Conservation (phyloP, 2,329 filamentous ascomycete species). For the Fusarium clavum region DNA sequence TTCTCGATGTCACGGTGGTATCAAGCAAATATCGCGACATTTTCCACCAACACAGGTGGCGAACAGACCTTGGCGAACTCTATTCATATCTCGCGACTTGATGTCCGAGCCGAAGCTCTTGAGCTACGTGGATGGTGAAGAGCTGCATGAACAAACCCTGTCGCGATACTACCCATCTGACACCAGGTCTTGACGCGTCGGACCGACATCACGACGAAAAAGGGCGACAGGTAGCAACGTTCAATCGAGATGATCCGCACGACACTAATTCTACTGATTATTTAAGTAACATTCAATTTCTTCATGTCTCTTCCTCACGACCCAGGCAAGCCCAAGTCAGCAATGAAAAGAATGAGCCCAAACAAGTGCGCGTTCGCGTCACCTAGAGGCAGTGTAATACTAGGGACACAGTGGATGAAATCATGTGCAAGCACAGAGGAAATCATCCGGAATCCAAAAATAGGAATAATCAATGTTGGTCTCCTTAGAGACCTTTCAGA, state of each 20-base stretch:
- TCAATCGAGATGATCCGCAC: neutral
- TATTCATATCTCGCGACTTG: neutral
- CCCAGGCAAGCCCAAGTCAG: constrained; percentile 13
- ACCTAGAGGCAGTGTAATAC: constrained; percentile 36
- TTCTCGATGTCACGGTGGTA: neutral
- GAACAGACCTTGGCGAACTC: neutral
- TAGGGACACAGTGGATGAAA: constrained; percentile 27
- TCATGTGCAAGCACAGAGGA: constrained; percentile 33
- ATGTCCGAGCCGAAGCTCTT: neutral
- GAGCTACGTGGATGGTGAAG: neutral
- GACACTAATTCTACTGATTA: neutral
- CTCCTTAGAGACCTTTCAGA: constrained; percentile 84
- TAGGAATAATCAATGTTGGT: constrained; percentile 56
- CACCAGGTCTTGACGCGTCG: neutral
- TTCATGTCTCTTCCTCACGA: constrained; percentile 8
- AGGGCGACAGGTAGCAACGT: neutral
- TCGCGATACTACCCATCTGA: neutral
- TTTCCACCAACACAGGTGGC: neutral
- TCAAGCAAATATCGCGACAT: too few relatives aligned
- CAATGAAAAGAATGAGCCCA: constrained; percentile 26
- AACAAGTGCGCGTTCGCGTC: constrained; percentile 27
- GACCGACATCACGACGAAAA: neutral
- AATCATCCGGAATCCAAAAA: constrained; percentile 20
- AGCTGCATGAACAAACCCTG: neutral
- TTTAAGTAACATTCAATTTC: neutral